A percentile compares a stretch with the other conserved stretches of the same genome.
Evolutionary conservation across 495 filamentous ascomycete species (phyloP).

Genomic region (Hypoxylon perforatum): DNA sequence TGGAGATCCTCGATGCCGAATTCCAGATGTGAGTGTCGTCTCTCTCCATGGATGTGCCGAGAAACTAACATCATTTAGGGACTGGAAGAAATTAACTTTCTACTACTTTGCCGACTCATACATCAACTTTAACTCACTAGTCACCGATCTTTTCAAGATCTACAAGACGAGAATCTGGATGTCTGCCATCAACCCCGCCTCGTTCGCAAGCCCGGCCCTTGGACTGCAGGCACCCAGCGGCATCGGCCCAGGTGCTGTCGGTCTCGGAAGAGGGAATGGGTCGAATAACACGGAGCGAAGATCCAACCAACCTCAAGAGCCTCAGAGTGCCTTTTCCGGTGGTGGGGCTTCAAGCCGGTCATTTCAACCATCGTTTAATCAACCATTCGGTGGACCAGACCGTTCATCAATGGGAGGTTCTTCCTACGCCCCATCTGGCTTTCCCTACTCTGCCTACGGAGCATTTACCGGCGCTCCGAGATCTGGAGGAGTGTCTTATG

Average conservation of each 20-base stretch:
- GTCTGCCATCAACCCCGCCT: slow-evolving; percentile 98
- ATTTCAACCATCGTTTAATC: slow-evolving; percentile 51
- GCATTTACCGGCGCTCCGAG: slow-evolving; percentile 55
- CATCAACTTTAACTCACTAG: slow-evolving; percentile 98
- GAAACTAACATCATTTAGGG: slow-evolving; percentile 65
- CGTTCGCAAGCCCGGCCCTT: slow-evolving; percentile 85
- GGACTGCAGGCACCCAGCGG: slow-evolving; percentile 74
- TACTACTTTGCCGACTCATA: slow-evolving; percentile 98
- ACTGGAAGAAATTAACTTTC: slow-evolving; percentile 98
- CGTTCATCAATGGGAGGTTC: slow-evolving; percentile 46
- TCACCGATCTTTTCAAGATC: slow-evolving; percentile 97
- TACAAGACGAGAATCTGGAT: slow-evolving; percentile 99
- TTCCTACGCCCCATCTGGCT: slow-evolving; percentile 49
- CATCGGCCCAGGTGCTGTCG: slow-evolving; percentile 70
- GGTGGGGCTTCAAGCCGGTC: slow-evolving; percentile 50
- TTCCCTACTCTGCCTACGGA: slow-evolving; percentile 58
- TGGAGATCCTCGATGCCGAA: slow-evolving; percentile 99
- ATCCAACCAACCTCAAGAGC: slow-evolving; percentile 57
- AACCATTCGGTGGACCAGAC: slow-evolving; percentile 49
- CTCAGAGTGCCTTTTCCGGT: slow-evolving; percentile 51
- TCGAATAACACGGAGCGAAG: slow-evolving; percentile 58
- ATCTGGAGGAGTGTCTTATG: slow-evolving; percentile 47
- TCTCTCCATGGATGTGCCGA: background rate
- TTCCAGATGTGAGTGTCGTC: slow-evolving; percentile 90
- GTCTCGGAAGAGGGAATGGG: slow-evolving; percentile 52